Conservation (phyloP, 2,329 filamentous ascomycete species). For the Lasiodiplodia hormozganensis region DNA sequence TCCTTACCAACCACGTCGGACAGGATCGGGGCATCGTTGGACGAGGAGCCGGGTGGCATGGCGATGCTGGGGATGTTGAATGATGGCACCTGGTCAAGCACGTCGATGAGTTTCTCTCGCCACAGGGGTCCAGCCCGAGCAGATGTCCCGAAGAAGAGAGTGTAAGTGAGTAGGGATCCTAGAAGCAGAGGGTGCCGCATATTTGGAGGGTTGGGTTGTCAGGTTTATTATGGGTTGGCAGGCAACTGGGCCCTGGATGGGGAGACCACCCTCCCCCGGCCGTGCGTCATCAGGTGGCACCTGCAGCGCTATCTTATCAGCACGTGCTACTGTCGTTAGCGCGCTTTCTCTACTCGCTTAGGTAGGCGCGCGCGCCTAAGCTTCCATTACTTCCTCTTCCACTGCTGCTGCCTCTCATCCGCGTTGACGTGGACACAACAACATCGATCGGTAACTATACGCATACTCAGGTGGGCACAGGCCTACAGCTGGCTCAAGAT, state of each 20-base stretch:
- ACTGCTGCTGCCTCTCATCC: neutral
- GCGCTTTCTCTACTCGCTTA: neutral
- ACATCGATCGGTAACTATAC: neutral
- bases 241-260: neutral
- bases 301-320: constrained; percentile 2
- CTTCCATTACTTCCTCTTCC: constrained; percentile 6
- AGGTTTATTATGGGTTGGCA: neutral
- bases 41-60: constrained; percentile 37
- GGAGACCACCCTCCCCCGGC: constrained; percentile 12
- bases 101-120: constrained; percentile 37
- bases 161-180: neutral
- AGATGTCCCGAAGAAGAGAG: constrained; percentile 38
- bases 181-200: constrained; percentile 19
- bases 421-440: neutral
- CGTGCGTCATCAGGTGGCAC: constrained; percentile 19
- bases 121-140: constrained; percentile 42
- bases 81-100: constrained; percentile 38
- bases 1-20: constrained; percentile 84
- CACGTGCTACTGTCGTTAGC: constrained; percentile 11
- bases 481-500: neutral
- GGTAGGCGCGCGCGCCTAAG: neutral
- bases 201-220: constrained; percentile 12
- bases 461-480: neutral
- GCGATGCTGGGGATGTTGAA: constrained; percentile 33
- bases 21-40: constrained; percentile 60